Evolutionary conservation across 768 basidiomycete genomes (phyloP), one percentile per base, ranked within the genome.

Genomic region (Russula ochroleuca): DNA sequence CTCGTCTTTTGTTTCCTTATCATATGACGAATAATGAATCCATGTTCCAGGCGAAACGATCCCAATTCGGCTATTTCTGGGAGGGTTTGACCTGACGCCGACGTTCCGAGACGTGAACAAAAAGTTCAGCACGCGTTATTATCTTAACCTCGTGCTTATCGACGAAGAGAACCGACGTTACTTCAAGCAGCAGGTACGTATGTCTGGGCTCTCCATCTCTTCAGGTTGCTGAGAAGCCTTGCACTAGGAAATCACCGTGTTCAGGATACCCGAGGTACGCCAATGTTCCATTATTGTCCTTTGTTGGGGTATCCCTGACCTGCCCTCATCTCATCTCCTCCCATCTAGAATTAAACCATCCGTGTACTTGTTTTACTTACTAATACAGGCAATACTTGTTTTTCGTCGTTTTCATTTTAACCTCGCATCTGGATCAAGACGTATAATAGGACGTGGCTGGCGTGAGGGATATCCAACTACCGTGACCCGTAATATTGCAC

Each of bases 21-120:
- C 9, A 11, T 37, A 9, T 40, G 5, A 35, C 25, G 35, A 38
- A 25, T 33, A 58, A 21, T 28, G 45, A 19, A 6, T 60, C 9
- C 48, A 33, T 8, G 5, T 19, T 11, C 7, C 51, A 94, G 95
- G 96, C 57, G 97, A 99, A 77, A 98, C 94, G 11, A 98, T 98
- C 69, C 97, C 97, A 1, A 99, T 99, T 66, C 88, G 96, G 53
- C 80, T 98, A 31, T 99, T 98, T 84, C 84, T 98, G 2, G 96
- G 96, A 47, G 97, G 97, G 4, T 99, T 98, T 74, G 97, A 99
- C 75, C 79, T 99, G 61, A 98, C 97, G 1, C 97, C 97, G 2
- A 99, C 97, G 19, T 98, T 98, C 85, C 85, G 97, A 25, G 96
- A 98, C 68, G 93, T 98, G 67, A 98, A 98, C 83, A 98, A 99